Conservation (phyloP, 2,329 filamentous ascomycete species). For the Fusarium ramigenum region DNA sequence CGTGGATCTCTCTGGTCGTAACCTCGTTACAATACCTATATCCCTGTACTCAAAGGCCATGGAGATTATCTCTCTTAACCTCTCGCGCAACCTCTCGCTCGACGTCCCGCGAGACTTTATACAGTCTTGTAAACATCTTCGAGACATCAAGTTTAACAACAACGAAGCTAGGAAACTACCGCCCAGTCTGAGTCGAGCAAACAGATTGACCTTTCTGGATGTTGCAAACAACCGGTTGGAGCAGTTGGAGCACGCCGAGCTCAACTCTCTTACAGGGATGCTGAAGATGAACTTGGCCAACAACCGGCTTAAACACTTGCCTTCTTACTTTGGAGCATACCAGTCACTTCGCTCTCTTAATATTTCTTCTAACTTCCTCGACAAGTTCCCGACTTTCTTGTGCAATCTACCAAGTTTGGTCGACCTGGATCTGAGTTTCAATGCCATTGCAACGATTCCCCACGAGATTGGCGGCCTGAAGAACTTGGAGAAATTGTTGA, state of each 20-base stretch:
- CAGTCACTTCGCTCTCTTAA: conserved; percentile 83
- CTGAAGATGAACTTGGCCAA: conserved; percentile 94
- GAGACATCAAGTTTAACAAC: conserved; percentile 95
- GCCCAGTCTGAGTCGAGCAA: conserved; percentile 82
- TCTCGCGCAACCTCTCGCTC: conserved; percentile 90
- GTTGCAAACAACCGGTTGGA: conserved; percentile 95
- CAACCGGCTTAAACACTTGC: conserved; percentile 83
- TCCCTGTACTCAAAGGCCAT: conserved; percentile 88
- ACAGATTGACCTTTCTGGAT: conserved; percentile 85
- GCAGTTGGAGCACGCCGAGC: conserved; percentile 83
- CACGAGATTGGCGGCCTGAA: conserved; percentile 80
- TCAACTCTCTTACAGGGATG: conserved; percentile 78
- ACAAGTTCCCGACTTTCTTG: conserved; percentile 84
- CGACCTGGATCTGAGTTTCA: conserved; percentile 97
- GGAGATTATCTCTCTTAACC: conserved; percentile 93
- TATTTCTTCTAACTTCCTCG: conserved; percentile 91
- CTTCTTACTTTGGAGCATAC: conserved; percentile 84
- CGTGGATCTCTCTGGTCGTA: conserved; percentile 89
- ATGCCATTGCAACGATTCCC: conserved; percentile 82
- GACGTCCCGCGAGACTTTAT: conserved; percentile 97
- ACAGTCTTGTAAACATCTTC: conserved; percentile 87
- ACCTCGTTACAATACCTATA: conserved; percentile 94
- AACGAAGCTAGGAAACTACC: conserved; percentile 92
- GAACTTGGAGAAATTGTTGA: conserved; percentile 87
- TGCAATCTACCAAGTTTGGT: conserved; percentile 84